Evolutionary conservation across 805 yeast species (phyloP).

Genomic region (Metschnikowia cubensis): DNA sequence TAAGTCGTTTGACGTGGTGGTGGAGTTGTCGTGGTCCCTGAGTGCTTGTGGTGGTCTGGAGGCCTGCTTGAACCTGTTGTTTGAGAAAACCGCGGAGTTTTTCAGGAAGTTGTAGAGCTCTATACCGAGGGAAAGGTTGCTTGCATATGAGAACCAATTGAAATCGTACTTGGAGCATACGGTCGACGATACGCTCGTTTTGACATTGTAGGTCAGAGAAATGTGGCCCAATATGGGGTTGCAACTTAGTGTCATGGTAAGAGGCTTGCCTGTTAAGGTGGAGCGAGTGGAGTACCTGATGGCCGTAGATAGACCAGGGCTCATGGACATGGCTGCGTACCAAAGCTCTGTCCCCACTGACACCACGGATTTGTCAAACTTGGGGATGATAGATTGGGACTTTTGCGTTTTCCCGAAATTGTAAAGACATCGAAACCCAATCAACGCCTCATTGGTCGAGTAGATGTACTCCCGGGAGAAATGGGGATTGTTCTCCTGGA

Average conservation of each 20-base stretch:
- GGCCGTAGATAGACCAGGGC: slow-evolving; percentile 88
- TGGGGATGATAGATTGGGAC: slow-evolving; percentile 22
- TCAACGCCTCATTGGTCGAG: slow-evolving; percentile 76
- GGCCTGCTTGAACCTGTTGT: background rate
- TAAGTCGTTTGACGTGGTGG: background rate
- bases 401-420: slow-evolving; percentile 44
- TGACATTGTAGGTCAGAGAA: slow-evolving; percentile 81
- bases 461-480: slow-evolving; percentile 70
- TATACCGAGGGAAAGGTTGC: slow-evolving; percentile 81
- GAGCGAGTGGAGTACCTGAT: slow-evolving; percentile 81
- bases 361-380: slow-evolving; percentile 57
- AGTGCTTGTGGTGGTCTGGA: background rate
- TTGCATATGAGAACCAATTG: slow-evolving; percentile 84
- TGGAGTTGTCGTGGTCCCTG: background rate
- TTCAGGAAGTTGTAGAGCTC: slow-evolving; percentile 64
- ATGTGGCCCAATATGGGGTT: slow-evolving; percentile 90
- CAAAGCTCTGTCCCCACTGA: slow-evolving; percentile 84
- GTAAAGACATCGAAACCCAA: slow-evolving; percentile 79
- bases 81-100: slow-evolving; percentile 3
- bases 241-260: slow-evolving; percentile 78
- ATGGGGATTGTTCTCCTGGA: slow-evolving; percentile 63
- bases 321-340: slow-evolving; percentile 78
- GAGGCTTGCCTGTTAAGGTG: slow-evolving; percentile 81
- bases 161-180: slow-evolving; percentile 85
- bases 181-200: slow-evolving; percentile 69